Base-by-base conservation (phyloP, 1,284 basidiomycete species). In the Wallemia mellicola region DNA sequence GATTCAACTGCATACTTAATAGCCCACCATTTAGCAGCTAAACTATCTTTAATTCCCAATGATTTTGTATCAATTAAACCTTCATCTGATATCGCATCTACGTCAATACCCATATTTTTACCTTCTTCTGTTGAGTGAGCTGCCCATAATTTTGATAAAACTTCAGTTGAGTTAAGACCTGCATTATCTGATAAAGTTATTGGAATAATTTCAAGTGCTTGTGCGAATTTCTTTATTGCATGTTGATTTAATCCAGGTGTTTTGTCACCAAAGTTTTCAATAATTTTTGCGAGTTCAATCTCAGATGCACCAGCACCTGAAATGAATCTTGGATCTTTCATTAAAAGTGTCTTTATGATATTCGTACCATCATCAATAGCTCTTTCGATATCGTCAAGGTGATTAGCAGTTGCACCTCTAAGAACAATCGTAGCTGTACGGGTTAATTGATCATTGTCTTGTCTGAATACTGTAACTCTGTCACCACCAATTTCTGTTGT, bases 361-460 rank as follows among this genome's bases (percentile, higher is more conserved):
- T 89, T 92, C 64, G 94, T 88, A 26, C 92, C 94, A 67, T 98
- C 92, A 68, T 98, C 94, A 60, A 99, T 78, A 27, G 91, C 88
- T 27, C 94, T 79, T 71, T 99, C 83, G 25, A 98, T 79, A 69
- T 98, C 94, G 69, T 99, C 94, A 59, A 98, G 73, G 64, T 82
- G 80, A 71, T 94, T 96, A 59, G 86, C 79, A 1, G 94, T 99
- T 48, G 94, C 92, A 2, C 94, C 94, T n/a, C 89, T 79, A 28
- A 95, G 74, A n/a, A 95, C 86, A 68, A 95, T 83, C 24, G 89
- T 95, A 30, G 89, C 83, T 30, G 87, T 95, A 55, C 80, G 75
- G 24, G 83, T 83, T 70, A 79, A 81, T 68, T 86, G 82, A 5
- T 72, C 75, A 25, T 65, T 60, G 66, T 78, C 73, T 70, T 98